A percentile compares a stretch with the other conserved stretches of the same genome.
Conservation (phyloP, 2,329 filamentous ascomycete species). For the Fusarium newnesense region DNA sequence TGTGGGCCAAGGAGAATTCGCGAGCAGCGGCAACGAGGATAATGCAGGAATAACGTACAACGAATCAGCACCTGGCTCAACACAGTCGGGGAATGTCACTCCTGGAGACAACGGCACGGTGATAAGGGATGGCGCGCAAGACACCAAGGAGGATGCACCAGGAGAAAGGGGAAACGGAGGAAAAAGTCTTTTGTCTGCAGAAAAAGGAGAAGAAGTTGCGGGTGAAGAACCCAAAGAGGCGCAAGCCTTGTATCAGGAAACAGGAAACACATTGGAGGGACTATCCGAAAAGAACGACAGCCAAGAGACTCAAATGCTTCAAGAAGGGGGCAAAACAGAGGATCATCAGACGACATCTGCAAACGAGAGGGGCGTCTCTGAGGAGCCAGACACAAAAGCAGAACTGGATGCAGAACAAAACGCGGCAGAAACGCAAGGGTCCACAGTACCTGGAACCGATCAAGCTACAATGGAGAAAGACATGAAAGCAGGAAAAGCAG, state of each 20-base stretch:
- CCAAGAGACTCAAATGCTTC: neutral
- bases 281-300: constrained; percentile 7
- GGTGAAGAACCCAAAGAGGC: constrained; percentile 18
- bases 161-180: neutral
- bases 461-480: constrained; percentile 24
- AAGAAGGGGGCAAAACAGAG: constrained; percentile 9
- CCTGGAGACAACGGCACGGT: constrained; percentile 11
- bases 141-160: neutral
- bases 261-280: constrained; percentile 3
- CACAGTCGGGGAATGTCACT: neutral
- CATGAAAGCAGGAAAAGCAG: neutral
- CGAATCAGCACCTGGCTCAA: neutral
- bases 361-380: neutral
- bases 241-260: constrained; percentile 8
- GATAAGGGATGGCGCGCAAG: neutral
- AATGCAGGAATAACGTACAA: neutral
- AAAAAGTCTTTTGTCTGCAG: neutral
- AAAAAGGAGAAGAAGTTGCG: neutral
- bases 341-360: neutral
- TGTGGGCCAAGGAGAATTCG: neutral
- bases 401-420: constrained; percentile 19
- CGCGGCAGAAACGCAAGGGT: constrained; percentile 35
- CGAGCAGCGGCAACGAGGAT: neutral
- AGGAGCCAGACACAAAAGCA: constrained; percentile 12
- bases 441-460: constrained; percentile 40